phyloP scores from a whole-genome alignment of 2,329 filamentous ascomycete species.

The Tolypocladium pustulatum region DNA sequence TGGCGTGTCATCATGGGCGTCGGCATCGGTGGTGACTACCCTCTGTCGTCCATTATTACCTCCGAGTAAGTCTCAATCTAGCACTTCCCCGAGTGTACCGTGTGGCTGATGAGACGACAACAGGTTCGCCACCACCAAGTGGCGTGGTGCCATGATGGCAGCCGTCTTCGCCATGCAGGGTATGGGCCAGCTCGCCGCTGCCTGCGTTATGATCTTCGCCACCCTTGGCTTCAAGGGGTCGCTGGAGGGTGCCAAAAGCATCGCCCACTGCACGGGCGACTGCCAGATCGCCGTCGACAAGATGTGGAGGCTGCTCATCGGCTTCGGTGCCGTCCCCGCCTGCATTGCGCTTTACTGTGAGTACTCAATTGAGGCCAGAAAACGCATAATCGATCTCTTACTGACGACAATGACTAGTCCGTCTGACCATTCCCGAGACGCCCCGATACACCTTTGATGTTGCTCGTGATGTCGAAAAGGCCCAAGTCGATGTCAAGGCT shows the following conservation, averaged over 20 bases:
- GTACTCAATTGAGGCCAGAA: slow-evolving; percentile 1
- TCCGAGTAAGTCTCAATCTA: slow-evolving; percentile 47
- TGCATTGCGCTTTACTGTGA: slow-evolving; percentile 68
- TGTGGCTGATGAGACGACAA: background rate
- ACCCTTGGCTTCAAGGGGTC: slow-evolving; percentile 60
- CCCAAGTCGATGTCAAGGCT: slow-evolving; percentile 60
- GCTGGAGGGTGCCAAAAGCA: slow-evolving; percentile 38
- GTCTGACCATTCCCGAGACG: slow-evolving; percentile 77
- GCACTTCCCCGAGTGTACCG: background rate
- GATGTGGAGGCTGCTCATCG: slow-evolving; percentile 78
- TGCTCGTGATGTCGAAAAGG: slow-evolving; percentile 63
- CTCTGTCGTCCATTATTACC: slow-evolving; percentile 72
- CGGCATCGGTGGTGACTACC: slow-evolving; percentile 52
- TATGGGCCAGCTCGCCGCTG: slow-evolving; percentile 66
- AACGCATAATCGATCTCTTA: background rate
- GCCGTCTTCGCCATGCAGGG: slow-evolving; percentile 83
- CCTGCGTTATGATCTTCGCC: slow-evolving; percentile 66
- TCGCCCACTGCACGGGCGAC: slow-evolving; percentile 38
- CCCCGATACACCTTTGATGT: slow-evolving; percentile 84
- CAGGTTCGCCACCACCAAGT: slow-evolving; percentile 65
- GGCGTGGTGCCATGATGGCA: slow-evolving; percentile 80
- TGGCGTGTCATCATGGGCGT: slow-evolving; percentile 65
- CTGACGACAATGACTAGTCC: slow-evolving; percentile 20
- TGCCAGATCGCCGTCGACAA: slow-evolving; percentile 54
- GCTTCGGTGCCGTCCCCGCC: slow-evolving; percentile 70